Base-by-base conservation (phyloP, 805 yeast genomes). In the Nakazawaea wickerhamii region DNA sequence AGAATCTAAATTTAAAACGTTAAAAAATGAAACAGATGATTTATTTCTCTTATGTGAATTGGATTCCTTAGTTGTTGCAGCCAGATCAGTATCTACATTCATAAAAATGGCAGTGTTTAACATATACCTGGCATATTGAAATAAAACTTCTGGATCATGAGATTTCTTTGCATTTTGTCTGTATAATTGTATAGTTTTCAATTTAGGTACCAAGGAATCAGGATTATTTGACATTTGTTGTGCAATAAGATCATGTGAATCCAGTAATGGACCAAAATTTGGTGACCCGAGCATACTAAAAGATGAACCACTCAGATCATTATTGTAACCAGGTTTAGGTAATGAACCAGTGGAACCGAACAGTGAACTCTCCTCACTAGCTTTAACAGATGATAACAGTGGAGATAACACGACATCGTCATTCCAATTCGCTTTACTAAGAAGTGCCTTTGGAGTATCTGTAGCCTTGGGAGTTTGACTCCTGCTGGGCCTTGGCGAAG, bases 81-180 rank as follows among this genome's bases (percentile, higher is more conserved):
- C 5, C 5, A 17, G 9, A 38, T 32, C 22, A 51, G 36, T 2
- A 7, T 60, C 61, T 19, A 57, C 54, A 37, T 67, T 79, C 46
- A 83, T 70, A 15, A 83, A 64, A 40, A 90, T 68, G 1, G 95
- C 95, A 1, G 95, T 84, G 59, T 86, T 91, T 40, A 88, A 65
- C 81, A 86, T 81, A 59, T 84, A 87, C 62, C 88, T 93, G 1
- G 97, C 96, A 58, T 86, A 89, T 55, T 88, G 88, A 60, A 88
- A 87, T 52, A 89, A 73, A n/a, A 87, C 82, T 15, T 75, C 78
- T 0, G 96, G 95, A 55, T 91, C 96, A 55, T 81, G 82, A 17
- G 88, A 77, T 54, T 81, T 85, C 52, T 82, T 82, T 4, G 95
- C 96, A 56, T 87, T 90, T 50, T 82, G 75, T 42, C 93, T 73